Base-by-base conservation (phyloP, 768 basidiomycete genomes). In the Lactifluus echinatus region DNA sequence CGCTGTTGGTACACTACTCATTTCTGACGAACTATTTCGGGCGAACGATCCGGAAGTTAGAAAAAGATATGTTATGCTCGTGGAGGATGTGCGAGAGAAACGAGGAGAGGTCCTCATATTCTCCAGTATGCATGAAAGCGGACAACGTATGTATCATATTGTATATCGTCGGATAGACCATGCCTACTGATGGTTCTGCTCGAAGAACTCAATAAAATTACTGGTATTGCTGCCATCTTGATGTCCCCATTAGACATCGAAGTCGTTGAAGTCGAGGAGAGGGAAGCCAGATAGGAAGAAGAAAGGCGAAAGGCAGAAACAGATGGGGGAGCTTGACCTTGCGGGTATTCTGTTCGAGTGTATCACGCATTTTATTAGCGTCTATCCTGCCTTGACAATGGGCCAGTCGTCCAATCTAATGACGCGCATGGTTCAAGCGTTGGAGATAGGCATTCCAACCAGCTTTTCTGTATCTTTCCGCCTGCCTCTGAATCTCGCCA, bases 61-160 rank as follows among this genome's bases (percentile, higher is more conserved):
- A 48, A 95, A 87, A 68, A 82, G 79, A 67, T 98, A 89, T 64
- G 94, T 99, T 31, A 74, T 72, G 45, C 76, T 98, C 34, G 93
- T 95, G 0, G 95, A 99, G 70, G 83, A 81, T 34, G 93, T 97
- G 15, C 84, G 87, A 64, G 78, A 83, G 45, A 90, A 88, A 62
- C 92, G 93, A 24, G 95, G 85, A 24, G 94, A 98, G 67, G 93
- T 93, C 5, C 76, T 97, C 19, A 93, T 97, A 62, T 99, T 98
- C 71, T 98, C 95, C 4, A 97, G 93, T 66, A 98, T 99, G 96
- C 96, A 99, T 68, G 96, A 99, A 72, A 92, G 90, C 21, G 96
- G 96, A 14, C 93, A 97, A 78, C 94, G 93, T 95, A 67, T 66
- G 89, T 75, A 33, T 33, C n/a, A 43, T 56, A 28, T 31, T 28